Evolutionary conservation across 345 rosid genomes (phyloP).

Genomic region (Corymbia maculata): DNA sequence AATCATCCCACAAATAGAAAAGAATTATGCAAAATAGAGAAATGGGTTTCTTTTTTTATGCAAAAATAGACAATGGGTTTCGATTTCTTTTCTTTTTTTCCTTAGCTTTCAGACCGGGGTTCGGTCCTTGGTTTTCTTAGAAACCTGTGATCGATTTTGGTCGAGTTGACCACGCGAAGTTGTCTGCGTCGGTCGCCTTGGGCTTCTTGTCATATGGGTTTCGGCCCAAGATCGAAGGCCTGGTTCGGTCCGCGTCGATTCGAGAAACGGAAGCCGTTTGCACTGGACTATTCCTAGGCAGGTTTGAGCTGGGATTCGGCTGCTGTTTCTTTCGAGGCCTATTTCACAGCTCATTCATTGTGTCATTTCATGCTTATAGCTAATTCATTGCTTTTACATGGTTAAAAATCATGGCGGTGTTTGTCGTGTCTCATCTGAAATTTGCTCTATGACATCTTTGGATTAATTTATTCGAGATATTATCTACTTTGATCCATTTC

Average conservation of each 20-base stretch:
- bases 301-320: not conserved
- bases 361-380: not conserved
- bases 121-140: not conserved
- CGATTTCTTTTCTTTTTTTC: not conserved
- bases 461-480: no score
- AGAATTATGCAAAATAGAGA: not conserved
- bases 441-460: no score
- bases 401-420: not conserved
- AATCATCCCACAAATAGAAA: not conserved
- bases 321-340: not conserved
- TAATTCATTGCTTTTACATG: not conserved
- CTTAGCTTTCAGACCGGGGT: not conserved
- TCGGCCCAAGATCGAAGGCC: not conserved
- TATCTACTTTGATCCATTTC: no score
- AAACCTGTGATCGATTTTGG: not conserved
- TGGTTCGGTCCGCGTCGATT: not conserved
- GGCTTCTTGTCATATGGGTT: not conserved
- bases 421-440: not conserved
- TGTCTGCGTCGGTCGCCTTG: not conserved
- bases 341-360: not conserved
- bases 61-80: not conserved
- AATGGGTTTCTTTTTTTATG: not conserved
- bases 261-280: not conserved
- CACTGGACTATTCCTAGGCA: not conserved
- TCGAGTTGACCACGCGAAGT: not conserved